These are phyloP conservation scores for Cystobasidium onofrii DNA, from an alignment of 768 basidiomycete species.

Conservation along the genomic window DNA sequence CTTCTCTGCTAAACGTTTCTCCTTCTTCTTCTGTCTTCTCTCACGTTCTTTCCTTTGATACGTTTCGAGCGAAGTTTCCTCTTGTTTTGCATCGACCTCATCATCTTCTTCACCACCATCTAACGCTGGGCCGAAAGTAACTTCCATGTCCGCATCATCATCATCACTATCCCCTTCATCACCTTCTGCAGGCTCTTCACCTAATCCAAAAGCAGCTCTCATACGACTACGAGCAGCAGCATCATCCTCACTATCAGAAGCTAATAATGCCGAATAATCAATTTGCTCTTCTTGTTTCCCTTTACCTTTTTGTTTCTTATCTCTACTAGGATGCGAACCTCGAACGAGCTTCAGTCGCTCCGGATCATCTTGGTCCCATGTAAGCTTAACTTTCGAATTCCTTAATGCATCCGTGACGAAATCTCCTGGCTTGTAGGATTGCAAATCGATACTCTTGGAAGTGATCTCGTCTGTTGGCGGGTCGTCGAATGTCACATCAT, in stretches of 20 bases:
- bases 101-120: constrained; percentile 46
- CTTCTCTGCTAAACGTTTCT: constrained; percentile 52
- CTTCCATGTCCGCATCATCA: constrained; percentile 67
- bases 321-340: constrained; percentile 12
- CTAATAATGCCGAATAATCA: constrained; percentile 74
- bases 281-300: constrained; percentile 78
- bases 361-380: constrained; percentile 96
- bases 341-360: constrained; percentile 47
- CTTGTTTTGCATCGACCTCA: constrained; percentile 47
- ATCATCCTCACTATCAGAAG: constrained; percentile 55
- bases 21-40: constrained; percentile 73
- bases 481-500: constrained; percentile 43
- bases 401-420: constrained; percentile 92
- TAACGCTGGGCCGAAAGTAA: constrained; percentile 85
- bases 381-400: constrained; percentile 94
- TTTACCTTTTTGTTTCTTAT: constrained; percentile 65
- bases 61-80: constrained; percentile 80
- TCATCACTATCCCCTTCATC: constrained; percentile 52
- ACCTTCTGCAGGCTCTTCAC: constrained; percentile 55
- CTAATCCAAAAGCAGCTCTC: constrained; percentile 27
- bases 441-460: constrained; percentile 39
- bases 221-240: constrained; percentile 46
- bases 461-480: constrained; percentile 56
- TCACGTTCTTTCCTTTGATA: constrained; percentile 87
- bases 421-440: constrained; percentile 65